Base-by-base conservation (phyloP, 345 rosid genomes). In the Eutrema japonicum region DNA sequence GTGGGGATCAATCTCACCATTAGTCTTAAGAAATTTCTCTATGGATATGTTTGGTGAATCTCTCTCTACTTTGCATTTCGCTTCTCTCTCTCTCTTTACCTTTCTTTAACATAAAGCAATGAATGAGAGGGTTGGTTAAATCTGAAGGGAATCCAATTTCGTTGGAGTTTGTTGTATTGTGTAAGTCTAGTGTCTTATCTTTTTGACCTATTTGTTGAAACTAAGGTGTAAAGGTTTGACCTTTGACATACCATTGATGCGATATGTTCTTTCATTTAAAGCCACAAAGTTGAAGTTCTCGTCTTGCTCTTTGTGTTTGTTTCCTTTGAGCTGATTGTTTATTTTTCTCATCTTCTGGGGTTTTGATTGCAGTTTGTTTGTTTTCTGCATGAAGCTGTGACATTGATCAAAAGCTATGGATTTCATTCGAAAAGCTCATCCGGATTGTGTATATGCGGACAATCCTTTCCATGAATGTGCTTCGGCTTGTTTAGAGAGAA, bases 391-490 rank as follows among this genome's bases (percentile, higher is more conserved):
- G 67, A 49, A 67, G 67, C 43, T 66, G 46, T 53, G 18, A 41
- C 58, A 11, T 46, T 68, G n/a, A 53, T 48, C 53, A 49, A 53
- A 60, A 36, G 47, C 36, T 29, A 77, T 77, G 80, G 69, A 77
- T 2, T 26, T 58, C 57, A 71, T 58, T 59, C 13, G 62, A 42
- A 60, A 51, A 11, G 56, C 69, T 42, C 80, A 77, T 71, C 77
- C 80, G 50, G 80, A 77, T 65, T 77, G 80, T 4, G 64, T 59
- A n/a, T 77, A 77, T 45, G 22, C 68, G 8, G 76, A 48, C 8
- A 77, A 77, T 57, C 80, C 80, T 58, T 77, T 71, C 18, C 80
- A 77, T 51, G 80, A 77, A 66, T 77, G 80, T 71, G 77, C 80
- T 58, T 50, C 77, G 14, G 72, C 77, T 50, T 77, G 80, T 77